A percentile compares a stretch with the other conserved stretches of the same genome.
phyloP scores from a whole-genome alignment of 1,139 yeast species.

The Yamadazyma blattariae region DNA sequence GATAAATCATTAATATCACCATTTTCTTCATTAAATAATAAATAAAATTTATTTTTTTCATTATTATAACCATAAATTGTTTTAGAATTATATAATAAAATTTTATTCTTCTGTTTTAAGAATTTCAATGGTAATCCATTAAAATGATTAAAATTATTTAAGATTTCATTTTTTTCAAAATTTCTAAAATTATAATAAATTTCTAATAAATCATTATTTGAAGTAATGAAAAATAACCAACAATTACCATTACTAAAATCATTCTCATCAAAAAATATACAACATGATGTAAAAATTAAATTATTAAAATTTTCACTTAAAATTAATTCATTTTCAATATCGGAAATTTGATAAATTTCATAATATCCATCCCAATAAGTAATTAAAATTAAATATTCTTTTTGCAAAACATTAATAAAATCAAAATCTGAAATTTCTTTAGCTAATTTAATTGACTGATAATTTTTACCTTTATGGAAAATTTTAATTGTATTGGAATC shows the following conservation, averaged over 20 bases:
- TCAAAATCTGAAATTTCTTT: conserved; percentile 14
- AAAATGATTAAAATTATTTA: conserved; percentile 6
- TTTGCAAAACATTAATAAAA: conserved; percentile 7
- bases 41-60: conserved; percentile 6
- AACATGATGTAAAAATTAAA: conserved; percentile 9
- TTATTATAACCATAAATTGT: conserved; percentile 9
- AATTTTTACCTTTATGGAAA: conserved; percentile 5
- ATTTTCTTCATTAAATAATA: conserved; percentile 1
- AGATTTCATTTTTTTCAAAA: conserved; percentile 4
- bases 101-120: conserved; percentile 7
- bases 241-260: neutral
- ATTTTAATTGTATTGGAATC: conserved; percentile 6
- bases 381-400: conserved; percentile 11
- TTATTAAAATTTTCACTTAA: conserved; percentile 5
- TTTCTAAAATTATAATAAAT: conserved; percentile 9
- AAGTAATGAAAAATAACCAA: conserved; percentile 16
- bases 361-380: conserved; percentile 16
- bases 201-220: conserved; percentile 16
- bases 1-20: conserved; percentile 12
- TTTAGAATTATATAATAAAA: conserved; percentile 13
- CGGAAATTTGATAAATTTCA: conserved; percentile 9
- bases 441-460: conserved; percentile 5
- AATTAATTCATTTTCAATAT: conserved; percentile 7
- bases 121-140: conserved; percentile 15
- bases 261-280: conserved; percentile 5